phyloP scores from a whole-genome alignment of 768 basidiomycete genomes.

The Calocera viscosa region DNA sequence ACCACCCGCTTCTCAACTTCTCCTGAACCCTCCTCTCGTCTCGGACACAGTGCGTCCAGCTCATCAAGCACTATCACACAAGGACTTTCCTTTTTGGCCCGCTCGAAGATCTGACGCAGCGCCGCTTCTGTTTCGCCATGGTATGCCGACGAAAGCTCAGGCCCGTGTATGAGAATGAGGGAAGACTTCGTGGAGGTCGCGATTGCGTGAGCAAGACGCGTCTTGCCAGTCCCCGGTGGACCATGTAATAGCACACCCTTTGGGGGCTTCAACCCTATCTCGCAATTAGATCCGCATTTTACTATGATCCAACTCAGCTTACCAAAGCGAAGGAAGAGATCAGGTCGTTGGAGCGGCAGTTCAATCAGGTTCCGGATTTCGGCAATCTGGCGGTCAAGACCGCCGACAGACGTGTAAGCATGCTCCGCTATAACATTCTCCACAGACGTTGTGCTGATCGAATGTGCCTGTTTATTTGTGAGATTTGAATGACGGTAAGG shows the following conservation, averaged over 20 bases:
- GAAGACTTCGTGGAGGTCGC: constrained; percentile 74
- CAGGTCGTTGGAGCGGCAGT: constrained; percentile 70
- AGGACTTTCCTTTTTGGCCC: constrained; percentile 68
- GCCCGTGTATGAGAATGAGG: constrained; percentile 89
- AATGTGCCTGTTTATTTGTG: background rate
- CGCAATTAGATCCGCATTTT: background rate
- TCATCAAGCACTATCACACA: constrained; percentile 94
- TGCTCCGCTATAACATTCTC: background rate
- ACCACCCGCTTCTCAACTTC: constrained; percentile 96
- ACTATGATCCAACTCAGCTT: constrained; percentile 18
- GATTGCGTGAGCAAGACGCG: constrained; percentile 87
- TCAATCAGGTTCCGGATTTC: constrained; percentile 78
- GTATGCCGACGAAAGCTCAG: constrained; percentile 87
- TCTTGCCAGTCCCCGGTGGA: constrained; percentile 96
- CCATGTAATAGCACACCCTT: constrained; percentile 89
- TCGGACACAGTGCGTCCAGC: constrained; percentile 86
- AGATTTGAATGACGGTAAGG: background rate
- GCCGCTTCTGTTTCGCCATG: constrained; percentile 94
- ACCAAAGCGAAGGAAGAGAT: constrained; percentile 69
- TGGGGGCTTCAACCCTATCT: constrained; percentile 78
- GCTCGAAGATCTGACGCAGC: constrained; percentile 76
- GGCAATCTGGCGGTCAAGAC: constrained; percentile 73
- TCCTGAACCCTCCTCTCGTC: constrained; percentile 79
- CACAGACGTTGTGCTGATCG: background rate
- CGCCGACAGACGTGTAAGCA: constrained; percentile 78